phyloP scores from a whole-genome alignment of 176 grass and related monocot genomes.

The Oryza glaberrima region DNA sequence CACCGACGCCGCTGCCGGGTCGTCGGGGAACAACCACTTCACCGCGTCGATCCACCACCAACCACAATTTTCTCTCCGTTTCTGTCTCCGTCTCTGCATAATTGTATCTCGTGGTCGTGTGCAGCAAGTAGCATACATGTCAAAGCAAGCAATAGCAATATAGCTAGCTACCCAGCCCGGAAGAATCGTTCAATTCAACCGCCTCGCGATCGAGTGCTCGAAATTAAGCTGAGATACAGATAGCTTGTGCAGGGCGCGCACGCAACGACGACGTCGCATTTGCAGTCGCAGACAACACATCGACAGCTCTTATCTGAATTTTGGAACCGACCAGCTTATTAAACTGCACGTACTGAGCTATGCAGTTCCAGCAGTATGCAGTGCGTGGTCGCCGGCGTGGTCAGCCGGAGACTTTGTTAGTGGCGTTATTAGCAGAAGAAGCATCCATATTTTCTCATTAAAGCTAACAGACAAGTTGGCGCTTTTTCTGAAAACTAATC shows the following conservation, averaged over 20 bases:
- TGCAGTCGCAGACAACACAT: neutral
- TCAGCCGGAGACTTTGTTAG: neutral
- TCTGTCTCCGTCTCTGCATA: too few relatives aligned
- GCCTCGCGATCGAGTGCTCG: too few relatives aligned
- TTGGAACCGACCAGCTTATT: neutral
- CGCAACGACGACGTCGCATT: neutral
- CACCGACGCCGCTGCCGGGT: neutral
- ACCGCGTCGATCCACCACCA: neutral
- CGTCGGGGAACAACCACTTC: neutral
- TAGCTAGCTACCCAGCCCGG: too few relatives aligned
- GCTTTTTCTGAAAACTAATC: too few relatives aligned
- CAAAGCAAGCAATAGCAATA: too few relatives aligned
- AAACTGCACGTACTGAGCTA: neutral
- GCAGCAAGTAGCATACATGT: neutral
- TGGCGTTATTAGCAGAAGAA: too few relatives aligned
- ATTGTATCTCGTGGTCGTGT: neutral
- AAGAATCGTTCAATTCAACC: constrained; percentile 33
- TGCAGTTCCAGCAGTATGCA: too few relatives aligned
- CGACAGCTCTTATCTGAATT: neutral
- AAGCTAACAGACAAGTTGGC: too few relatives aligned
- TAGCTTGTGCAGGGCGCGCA: neutral
- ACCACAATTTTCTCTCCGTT: neutral
- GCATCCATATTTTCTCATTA: too few relatives aligned
- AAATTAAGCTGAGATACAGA: too few relatives aligned
- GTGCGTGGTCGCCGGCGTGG: neutral